phyloP scores from a whole-genome alignment of 768 basidiomycete species.

The Boletus pseudo-olivaceus region DNA sequence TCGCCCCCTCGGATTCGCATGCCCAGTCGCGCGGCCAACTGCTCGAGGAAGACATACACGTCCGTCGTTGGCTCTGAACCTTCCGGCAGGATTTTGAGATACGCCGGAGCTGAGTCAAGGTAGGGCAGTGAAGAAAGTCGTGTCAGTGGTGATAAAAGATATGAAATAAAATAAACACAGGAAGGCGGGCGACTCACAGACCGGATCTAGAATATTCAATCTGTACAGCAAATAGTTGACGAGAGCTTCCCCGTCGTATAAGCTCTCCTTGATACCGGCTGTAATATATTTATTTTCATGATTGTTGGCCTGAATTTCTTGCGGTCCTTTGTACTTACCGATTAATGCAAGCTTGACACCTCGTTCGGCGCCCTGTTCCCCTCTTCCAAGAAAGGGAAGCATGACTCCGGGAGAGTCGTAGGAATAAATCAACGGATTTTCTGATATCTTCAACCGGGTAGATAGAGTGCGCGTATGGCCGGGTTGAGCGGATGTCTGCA shows the following conservation, averaged over 20 bases:
- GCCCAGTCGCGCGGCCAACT: constrained; percentile 72
- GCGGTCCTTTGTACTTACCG: constrained; percentile 50
- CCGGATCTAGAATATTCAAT: constrained; percentile 73
- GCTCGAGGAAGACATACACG: constrained; percentile 60
- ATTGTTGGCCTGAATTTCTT: constrained; percentile 2
- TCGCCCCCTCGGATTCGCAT: constrained; percentile 78
- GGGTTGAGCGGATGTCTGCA: constrained; percentile 84
- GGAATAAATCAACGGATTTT: constrained; percentile 83
- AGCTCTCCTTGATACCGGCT: constrained; percentile 93
- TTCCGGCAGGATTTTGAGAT: constrained; percentile 57
- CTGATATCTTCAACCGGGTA: constrained; percentile 79
- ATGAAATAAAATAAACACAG: not conserved
- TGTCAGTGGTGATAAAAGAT: constrained; percentile 5
- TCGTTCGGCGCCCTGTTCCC: constrained; percentile 81
- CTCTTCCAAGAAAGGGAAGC: constrained; percentile 90
- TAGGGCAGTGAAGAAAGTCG: not conserved
- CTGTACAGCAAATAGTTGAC: constrained; percentile 85
- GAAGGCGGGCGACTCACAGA: constrained; percentile 44
- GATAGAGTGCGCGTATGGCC: constrained; percentile 89
- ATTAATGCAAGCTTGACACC: constrained; percentile 92
- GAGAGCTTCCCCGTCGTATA: constrained; percentile 82
- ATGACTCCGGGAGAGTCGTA: constrained; percentile 97
- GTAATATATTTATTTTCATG: constrained; percentile 12
- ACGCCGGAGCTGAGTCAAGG: constrained; percentile 58
- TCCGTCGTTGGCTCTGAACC: constrained; percentile 57